Conservation (phyloP, 768 basidiomycete genomes). For the Pleurotus platypus region DNA sequence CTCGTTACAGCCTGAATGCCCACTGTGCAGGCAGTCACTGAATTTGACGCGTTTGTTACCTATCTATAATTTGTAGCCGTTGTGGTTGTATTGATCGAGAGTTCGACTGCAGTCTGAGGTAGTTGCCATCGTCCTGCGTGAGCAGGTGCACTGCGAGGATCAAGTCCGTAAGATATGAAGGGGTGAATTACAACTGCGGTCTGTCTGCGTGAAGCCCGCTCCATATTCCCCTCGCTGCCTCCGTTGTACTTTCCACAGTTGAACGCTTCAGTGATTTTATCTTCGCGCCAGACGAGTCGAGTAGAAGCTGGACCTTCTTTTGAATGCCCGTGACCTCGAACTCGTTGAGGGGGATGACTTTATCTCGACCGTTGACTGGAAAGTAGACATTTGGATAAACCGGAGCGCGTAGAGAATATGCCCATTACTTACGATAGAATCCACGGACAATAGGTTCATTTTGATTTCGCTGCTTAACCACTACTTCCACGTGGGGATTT, state of each 20-base stretch:
- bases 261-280: constrained; percentile 77
- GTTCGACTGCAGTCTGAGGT: neutral
- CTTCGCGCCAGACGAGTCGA: constrained; percentile 85
- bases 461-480: constrained; percentile 70
- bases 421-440: constrained; percentile 62
- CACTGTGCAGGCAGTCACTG: constrained; percentile 77
- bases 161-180: neutral
- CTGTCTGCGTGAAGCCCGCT: constrained; percentile 81
- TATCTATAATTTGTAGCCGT: constrained; percentile 73
- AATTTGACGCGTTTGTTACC: constrained; percentile 68
- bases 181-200: constrained; percentile 37
- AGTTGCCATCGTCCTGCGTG: neutral
- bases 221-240: constrained; percentile 86
- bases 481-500: constrained; percentile 84
- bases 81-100: neutral
- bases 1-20: constrained; percentile 68
- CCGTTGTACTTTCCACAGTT: constrained; percentile 73
- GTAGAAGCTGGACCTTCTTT: constrained; percentile 76
- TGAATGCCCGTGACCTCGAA: constrained; percentile 73
- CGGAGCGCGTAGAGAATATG: constrained; percentile 13
- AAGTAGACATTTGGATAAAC: constrained; percentile 13
- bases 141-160: neutral
- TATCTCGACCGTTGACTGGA: constrained; percentile 82
- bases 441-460: constrained; percentile 80
- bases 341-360: constrained; percentile 78